Evolutionary conservation across 176 grass and related monocot genomes (phyloP), one percentile per base, ranked within the genome.

Genomic region (Oryza nivara): DNA sequence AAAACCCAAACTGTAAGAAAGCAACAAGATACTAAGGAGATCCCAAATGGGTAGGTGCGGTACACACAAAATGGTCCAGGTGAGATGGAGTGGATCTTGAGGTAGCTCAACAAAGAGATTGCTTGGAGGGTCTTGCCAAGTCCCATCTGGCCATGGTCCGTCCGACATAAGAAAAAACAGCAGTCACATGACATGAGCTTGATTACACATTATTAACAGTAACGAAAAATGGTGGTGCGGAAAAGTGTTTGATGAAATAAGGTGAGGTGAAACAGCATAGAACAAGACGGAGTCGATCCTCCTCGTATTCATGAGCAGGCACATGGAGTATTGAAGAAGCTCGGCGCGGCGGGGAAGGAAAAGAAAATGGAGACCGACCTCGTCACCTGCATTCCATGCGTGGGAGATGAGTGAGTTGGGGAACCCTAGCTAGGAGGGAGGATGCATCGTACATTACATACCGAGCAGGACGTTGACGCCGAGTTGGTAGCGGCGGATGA

Each of bases 51-150:
- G 40, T 41, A 41, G 48, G 75, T 83, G 80, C 92, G 48, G 75
- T 83, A 82, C 92, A 44, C 74, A 98, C 95, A 69, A 74, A 98
- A 98, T 13, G 95, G 95, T 34, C 90, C 88, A 15, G 75, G 84
- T 13, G 95, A 49, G 22, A 87, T 80, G 45, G 79, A 88, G 7
- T 88, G 73, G 51, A 74, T 85, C 87, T 92, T 97, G 43, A 97
- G 84, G 73, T 94, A 91, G 76, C 89, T 95, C 80, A 97, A 73
- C 64, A 95, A 89, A 60, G 92, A 94, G 67, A 97, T 97, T 67
- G 92, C 92, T 64, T 97, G 95, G 22, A 97, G 87, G 85, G 95
- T 97, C 82, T 97, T 97, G 56, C 95, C 95, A 73, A 97, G 82
- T 4, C 95, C 95, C 95, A 97, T 97, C 92, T 97, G 89, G 41